These are phyloP conservation scores for Coemansia sp. DNA, from an alignment of 192 early-diverging fungal species.

Conservation along the genomic window DNA sequence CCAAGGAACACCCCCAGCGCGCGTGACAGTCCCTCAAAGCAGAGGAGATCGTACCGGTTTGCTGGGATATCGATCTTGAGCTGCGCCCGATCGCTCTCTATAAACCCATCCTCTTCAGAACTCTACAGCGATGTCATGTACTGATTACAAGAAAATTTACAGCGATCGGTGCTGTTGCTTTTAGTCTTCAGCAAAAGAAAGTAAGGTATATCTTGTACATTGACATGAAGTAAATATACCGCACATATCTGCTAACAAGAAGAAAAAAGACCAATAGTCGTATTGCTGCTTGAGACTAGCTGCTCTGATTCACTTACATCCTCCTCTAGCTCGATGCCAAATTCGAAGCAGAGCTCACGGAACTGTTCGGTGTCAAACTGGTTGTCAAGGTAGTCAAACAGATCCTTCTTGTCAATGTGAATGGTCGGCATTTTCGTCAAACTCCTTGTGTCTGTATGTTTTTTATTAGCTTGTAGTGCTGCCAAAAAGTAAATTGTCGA, in stretches of 20 bases:
- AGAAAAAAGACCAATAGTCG: no score
- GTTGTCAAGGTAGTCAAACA: slow-evolving; percentile 79
- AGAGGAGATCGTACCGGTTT: slow-evolving; percentile 96
- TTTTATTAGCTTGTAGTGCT: no score
- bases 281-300: no score
- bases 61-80: slow-evolving; percentile 99
- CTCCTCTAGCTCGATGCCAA: slow-evolving; percentile 98
- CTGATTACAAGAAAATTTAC: no score
- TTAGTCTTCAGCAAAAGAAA: no score
- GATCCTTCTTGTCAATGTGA: slow-evolving; percentile 85
- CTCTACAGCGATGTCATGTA: slow-evolving; percentile 15
- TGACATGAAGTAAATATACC: no score
- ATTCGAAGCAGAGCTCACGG: slow-evolving; percentile 97
- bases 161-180: no score
- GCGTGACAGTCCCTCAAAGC: slow-evolving; percentile 92
- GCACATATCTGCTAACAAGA: no score
- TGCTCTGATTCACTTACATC: slow-evolving; percentile 59
- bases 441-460: not conserved
- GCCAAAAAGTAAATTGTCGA: not conserved
- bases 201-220: no score
- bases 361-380: slow-evolving; percentile 79
- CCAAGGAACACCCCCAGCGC: slow-evolving; percentile 84
- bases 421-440: slow-evolving; percentile 84
- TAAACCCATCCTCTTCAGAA: slow-evolving; percentile 27
- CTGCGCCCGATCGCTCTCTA: slow-evolving; percentile 64